Conservation (phyloP, 148 eudicot species). For the Pharnaceum exiguum region DNA sequence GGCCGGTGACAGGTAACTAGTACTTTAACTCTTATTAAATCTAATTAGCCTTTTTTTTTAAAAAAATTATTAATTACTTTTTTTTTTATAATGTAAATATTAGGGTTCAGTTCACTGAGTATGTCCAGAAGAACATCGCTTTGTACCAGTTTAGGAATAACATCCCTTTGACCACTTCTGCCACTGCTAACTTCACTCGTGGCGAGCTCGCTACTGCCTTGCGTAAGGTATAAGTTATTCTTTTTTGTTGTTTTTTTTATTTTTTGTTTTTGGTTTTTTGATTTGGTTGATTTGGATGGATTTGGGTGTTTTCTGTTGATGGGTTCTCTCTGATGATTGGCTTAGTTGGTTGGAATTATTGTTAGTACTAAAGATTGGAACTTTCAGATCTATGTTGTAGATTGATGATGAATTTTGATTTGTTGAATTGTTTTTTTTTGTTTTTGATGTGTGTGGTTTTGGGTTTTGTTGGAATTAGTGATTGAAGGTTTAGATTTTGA, state of each 20-base stretch:
- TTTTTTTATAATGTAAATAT: background rate
- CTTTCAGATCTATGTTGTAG: too few species aligned
- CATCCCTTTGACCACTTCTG: constrained; percentile 78
- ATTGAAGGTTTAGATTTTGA: too few species aligned
- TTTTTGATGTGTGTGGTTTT: too few species aligned
- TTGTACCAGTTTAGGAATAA: constrained; percentile 79
- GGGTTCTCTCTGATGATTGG: background rate
- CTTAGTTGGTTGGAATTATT: background rate
- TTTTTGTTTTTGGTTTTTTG: background rate
- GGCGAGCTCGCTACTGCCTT: constrained; percentile 88
- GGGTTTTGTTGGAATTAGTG: too few species aligned
- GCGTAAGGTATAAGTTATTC: constrained; percentile 47
- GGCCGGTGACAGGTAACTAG: constrained; percentile 81
- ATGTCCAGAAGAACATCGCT: constrained; percentile 66
- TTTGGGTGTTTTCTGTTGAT: background rate
- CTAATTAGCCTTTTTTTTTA: background rate
- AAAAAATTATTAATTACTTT: too few species aligned
- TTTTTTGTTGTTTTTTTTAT: background rate
- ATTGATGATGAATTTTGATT: too few species aligned
- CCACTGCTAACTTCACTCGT: constrained; percentile 83
- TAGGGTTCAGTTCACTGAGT: constrained; percentile 90
- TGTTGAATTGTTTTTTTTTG: too few species aligned
- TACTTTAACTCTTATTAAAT: background rate
- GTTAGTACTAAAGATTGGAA: too few species aligned
- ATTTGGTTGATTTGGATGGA: background rate